Base-by-base conservation (phyloP, 305 asterid species). In the Coffea humblotiana region DNA sequence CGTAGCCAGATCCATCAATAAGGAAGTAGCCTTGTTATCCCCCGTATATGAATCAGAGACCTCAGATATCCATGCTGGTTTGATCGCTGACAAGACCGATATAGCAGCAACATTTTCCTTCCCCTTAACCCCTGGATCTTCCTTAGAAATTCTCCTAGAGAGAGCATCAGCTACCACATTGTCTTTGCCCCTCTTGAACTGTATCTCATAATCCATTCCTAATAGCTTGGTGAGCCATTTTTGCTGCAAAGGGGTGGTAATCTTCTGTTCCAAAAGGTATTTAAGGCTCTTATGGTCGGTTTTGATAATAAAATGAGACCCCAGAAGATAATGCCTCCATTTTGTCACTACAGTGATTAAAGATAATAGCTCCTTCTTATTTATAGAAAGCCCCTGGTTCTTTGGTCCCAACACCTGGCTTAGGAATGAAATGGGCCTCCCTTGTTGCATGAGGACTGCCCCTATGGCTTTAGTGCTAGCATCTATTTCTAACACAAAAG, bases 181-280 rank as follows among this genome's bases (percentile, higher is more conserved):
- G 0, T 49, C 69, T 9, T 7, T 29, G 1, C 58, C 19, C 7
- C 11, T 21, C 8, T 1, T 66, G 21, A 65, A 82, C 21, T 19
- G 6, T 35, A 78, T 77, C 3, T 35, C 45, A 61, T 16, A 77
- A 52, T 82, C 85, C 40, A 35, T 40, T 5, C 79, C 82, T 13
- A 82, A 7, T 25, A 63, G 21, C 11, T 82, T 77, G 0, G 61
- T 13, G 1, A 48, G 52, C 75, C 79, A 71, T 25, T 81, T 14
- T 29, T 81, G 69, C 13, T 81, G 47, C 2, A 54, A 12, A 52
- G 52, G 40, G 1, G 64, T 18, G 1, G 68, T 7, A n/a, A 6
- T 51, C 4, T 12, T 19, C 25, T 77, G 74, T 3, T 66, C 80
- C 2, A 77, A 21, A 0, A 77, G 12, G 15, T 52, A 52, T 52